Evolutionary conservation across 352 stramenopile genomes (phyloP), one percentile per base, ranked within the genome.

Genomic region (Peronospora belbahrii): DNA sequence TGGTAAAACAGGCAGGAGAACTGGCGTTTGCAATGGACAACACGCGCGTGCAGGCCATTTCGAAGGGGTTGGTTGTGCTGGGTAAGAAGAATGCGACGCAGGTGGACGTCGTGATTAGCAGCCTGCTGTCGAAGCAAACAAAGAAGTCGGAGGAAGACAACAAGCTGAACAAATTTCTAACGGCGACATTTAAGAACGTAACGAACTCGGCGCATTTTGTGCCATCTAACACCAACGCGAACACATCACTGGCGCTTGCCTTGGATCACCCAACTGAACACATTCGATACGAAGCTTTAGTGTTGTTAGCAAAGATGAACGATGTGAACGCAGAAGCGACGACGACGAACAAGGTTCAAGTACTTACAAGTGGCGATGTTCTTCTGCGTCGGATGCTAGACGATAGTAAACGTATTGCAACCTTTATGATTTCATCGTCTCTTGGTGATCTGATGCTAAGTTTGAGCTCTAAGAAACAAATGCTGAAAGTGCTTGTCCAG

Each of bases 201-300:
- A 63, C 80, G 3, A 86, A 88, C 51, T 88, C 80, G 39, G 74
- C 80, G 6, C 76, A 87, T 46, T 91, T 88, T 54, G 48, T 91
- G 40, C 74, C 76, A 9, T 75, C 68, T 1, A 63, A 54, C 22
- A 65, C 60, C 4, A 67, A 85, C 37, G 73, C 73, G n/a, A 81
- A 69, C 45, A 91, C 77, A 20, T 90, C 80, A 5, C 47, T 94
- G 5, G 67, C 80, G 4, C 61, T 91, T 3, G 79, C 83, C 9
- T 52, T 94, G 11, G 83, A 94, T 47, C 80, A 91, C 42, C 71
- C 78, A 34, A 88, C 64, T 6, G 79, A 83, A 40, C 54, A 70
- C 48, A 88, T 76, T 22, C 79, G 83, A n/a, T 83, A 84, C 44
- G 59, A 88, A 42, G 80, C 83, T 6, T 56, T 94, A 37, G 55